Conservation (phyloP, 2,329 filamentous ascomycete species). For the Triangularia verruculosa region DNA sequence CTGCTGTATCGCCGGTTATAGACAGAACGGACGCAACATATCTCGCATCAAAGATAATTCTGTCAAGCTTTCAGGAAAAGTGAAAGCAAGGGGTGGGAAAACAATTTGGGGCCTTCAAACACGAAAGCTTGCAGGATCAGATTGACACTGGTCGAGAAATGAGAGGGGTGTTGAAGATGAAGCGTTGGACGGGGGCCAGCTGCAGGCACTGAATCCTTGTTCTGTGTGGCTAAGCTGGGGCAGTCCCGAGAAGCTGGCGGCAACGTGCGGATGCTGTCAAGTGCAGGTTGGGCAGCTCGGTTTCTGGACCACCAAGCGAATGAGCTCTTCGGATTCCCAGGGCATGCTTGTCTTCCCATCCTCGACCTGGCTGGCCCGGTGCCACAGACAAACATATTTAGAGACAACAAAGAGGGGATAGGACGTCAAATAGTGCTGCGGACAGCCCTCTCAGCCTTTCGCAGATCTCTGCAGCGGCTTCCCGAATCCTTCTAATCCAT, state of each 20-base stretch:
- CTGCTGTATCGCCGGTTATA: no score
- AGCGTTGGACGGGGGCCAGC: not conserved
- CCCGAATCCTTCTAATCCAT: no score
- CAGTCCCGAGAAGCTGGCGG: not conserved
- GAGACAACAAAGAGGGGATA: not conserved
- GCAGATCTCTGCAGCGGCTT: no score
- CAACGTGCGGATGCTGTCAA: not conserved
- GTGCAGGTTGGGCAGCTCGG: not conserved
- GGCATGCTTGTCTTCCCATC: not conserved
- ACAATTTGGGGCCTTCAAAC: no score
- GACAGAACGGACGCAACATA: not conserved
- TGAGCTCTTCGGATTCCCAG: not conserved
- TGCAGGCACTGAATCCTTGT: not conserved
- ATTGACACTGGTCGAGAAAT: not conserved
- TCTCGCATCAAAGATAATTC: not conserved
- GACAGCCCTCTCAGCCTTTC: no score
- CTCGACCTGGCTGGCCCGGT: not conserved
- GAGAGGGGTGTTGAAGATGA: not conserved
- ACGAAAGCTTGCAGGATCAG: no score
- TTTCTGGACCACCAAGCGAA: not conserved
- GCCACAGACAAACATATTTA: not conserved
- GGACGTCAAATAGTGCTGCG: no score
- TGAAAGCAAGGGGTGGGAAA: not conserved
- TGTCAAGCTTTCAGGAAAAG: not conserved
- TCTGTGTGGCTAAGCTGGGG: not conserved